phyloP scores from a whole-genome alignment of 495 filamentous ascomycete genomes.

The Penicillium flavigenum region DNA sequence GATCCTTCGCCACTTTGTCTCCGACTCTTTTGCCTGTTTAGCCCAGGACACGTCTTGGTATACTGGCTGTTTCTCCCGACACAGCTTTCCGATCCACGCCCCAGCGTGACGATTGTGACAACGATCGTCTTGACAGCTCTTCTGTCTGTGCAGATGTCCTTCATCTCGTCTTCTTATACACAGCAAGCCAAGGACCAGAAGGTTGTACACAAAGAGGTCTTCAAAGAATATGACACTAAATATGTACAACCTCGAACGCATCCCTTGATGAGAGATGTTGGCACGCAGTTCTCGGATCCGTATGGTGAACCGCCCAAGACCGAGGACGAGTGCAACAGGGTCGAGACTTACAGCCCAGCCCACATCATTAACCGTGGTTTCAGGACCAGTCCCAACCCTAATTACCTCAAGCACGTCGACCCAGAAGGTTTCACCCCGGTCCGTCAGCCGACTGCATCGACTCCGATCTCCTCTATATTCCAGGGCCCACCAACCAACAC shows the following conservation, averaged over 20 bases:
- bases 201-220: slow-evolving; percentile 84
- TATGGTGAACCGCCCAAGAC: slow-evolving; percentile 41
- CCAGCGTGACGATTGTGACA: slow-evolving; percentile 81
- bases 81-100: slow-evolving; percentile 67
- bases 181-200: slow-evolving; percentile 83
- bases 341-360: slow-evolving; percentile 74
- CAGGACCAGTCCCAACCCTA: slow-evolving; percentile 81
- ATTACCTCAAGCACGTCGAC: slow-evolving; percentile 77
- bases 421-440: slow-evolving; percentile 56
- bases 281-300: slow-evolving; percentile 62
- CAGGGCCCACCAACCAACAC: slow-evolving; percentile 39
- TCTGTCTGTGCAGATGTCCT: slow-evolving; percentile 73
- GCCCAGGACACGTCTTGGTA: slow-evolving; percentile 84
- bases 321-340: slow-evolving; percentile 50
- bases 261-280: slow-evolving; percentile 77
- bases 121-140: slow-evolving; percentile 68
- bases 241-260: slow-evolving; percentile 89
- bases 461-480: slow-evolving; percentile 31
- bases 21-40: slow-evolving; percentile 85
- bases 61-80: slow-evolving; percentile 87
- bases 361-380: slow-evolving; percentile 80
- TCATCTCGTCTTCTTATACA: slow-evolving; percentile 66
- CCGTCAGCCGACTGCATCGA: slow-evolving; percentile 25
- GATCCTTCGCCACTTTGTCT: slow-evolving; percentile 83
- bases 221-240: slow-evolving; percentile 95